Base-by-base conservation (phyloP, 179 eudicot genomes). In the Carnegiea gigantea region DNA sequence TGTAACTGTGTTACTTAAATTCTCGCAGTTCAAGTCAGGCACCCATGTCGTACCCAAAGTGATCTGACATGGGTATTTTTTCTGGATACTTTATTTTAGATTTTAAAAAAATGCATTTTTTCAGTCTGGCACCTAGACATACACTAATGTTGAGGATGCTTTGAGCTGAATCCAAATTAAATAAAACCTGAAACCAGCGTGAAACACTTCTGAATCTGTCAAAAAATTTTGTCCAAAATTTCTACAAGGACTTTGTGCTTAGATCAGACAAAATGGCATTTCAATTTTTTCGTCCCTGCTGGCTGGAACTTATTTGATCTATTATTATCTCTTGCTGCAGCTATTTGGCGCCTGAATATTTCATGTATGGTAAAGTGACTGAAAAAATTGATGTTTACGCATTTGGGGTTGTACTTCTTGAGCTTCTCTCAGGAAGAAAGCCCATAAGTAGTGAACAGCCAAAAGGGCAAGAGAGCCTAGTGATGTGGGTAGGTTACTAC, bases 331-430 rank as follows among this genome's bases (percentile, higher is more conserved):
- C 49, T 76, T 83, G 26, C 64, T 85, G 89, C 90, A 95, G 98
- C 70, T 95, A 95, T 85, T 84, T 95, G 91, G 98, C 98, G 60
- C 98, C 98, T 74, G 98, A 95, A 76, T 95, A 95, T 84, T 92
- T 95, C 88, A 91, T 93, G 98, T 89, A 91, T 46, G 98, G 97
- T 60, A 92, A 93, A 86, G 90, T 92, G 75, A 90, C 88, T 6
- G 93, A 92, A 76, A 93, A 90, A 80, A 85, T 95, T 76, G 98
- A 95, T 85, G 97, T 93, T 17, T 95, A 92, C 85, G 98, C 98
- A 59, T 95, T 83, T 57, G 98, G 98, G 23, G 98, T 95, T 86
- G 98, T 95, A 62, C 98, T 95, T 78, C 98, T 95, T 43, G 98
- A 95, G 93, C 95, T 95, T 85, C 88, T 95, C 33, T 87, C 98